Base-by-base conservation (phyloP, 108 stramenopile genomes). In the Fragilariopsis cylindrus region DNA sequence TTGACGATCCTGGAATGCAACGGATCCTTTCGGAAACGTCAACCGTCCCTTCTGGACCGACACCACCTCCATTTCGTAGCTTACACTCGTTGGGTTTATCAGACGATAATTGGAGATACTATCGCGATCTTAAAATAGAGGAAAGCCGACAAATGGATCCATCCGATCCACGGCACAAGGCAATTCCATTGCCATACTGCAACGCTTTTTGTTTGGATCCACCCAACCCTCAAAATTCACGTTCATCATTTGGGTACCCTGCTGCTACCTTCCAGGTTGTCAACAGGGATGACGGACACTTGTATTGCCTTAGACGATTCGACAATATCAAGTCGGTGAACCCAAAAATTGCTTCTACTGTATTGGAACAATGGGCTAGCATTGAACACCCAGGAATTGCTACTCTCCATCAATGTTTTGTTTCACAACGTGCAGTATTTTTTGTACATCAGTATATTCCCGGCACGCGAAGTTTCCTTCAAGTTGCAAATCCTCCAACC, bases 401-500 rank as follows among this genome's bases (percentile, higher is more conserved):
- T 6, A 76, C 84, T 41, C 84, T 92, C 53, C 87, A 87, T 50
- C 81, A 84, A 65, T 87, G 84, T 57, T 97, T 96, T 74, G 65
- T 96, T 44, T 76, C 90, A 40, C 90, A 96, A 30, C 86, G 96
- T 8, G 96, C 96, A 0, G 82, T 96, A 11, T 97, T 96, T 82
- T 97, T 96, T 84, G 80, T 96, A 19, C 91, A 94, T 81, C 86
- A 91, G 53, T 96, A 90, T 73, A 84, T 90, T 69, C 88, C 91
- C 41, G 92, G 93, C 2, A 87, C 89, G 2, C 87, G 96, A 57
- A 81, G 91, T 55, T 93, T 87, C 66, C 78, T 89, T 12, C 55
- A 76, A 57, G 40, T 68, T 12, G 69, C 73, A 3, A 77, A 87
- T 16, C 82, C 81, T 7, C 60, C 70, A 4, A 62, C 55, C 42